A percentile compares a stretch with the other conserved stretches of the same genome.
Evolutionary conservation across 2,329 filamentous ascomycete genomes (phyloP).

Genomic region (Diaporthe batatas): DNA sequence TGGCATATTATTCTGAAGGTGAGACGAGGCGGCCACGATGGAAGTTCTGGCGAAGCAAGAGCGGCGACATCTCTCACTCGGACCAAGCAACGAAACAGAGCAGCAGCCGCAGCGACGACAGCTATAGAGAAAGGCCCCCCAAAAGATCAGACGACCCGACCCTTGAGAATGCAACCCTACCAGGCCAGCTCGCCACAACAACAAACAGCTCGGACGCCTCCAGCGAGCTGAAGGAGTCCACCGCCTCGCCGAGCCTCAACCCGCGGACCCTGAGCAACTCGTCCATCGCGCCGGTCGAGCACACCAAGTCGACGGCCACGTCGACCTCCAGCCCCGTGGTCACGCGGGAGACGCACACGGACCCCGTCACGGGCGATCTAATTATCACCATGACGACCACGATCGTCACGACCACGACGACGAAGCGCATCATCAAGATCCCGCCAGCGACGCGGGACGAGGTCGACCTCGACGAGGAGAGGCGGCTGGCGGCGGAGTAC

Average conservation of each 20-base stretch:
- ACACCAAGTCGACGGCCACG: background rate
- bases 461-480: slow-evolving; percentile 15
- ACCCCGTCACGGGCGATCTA: slow-evolving; percentile 1
- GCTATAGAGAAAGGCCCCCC: background rate
- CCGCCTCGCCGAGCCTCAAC: slow-evolving; percentile 3
- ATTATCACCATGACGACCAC: slow-evolving; percentile 1
- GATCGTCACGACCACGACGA: background rate
- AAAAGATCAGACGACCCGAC: background rate
- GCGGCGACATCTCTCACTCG: background rate
- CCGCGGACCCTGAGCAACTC: slow-evolving; percentile 6
- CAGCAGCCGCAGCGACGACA: slow-evolving; percentile 5
- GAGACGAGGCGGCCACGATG: slow-evolving; percentile 2
- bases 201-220: background rate
- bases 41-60: slow-evolving; percentile 11
- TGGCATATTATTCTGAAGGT: background rate
- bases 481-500: slow-evolving; percentile 8
- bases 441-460: background rate
- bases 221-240: slow-evolving; percentile 17
- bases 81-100: background rate
- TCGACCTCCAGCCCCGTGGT: slow-evolving; percentile 12
- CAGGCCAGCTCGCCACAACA: background rate
- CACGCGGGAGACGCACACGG: slow-evolving; percentile 11
- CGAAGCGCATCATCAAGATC: slow-evolving; percentile 11
- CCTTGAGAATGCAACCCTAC: background rate
- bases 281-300: slow-evolving; percentile 16